These are phyloP conservation scores for Podospora anserina DNA, from an alignment of 495 filamentous ascomycete species.

Conservation along the genomic window DNA sequence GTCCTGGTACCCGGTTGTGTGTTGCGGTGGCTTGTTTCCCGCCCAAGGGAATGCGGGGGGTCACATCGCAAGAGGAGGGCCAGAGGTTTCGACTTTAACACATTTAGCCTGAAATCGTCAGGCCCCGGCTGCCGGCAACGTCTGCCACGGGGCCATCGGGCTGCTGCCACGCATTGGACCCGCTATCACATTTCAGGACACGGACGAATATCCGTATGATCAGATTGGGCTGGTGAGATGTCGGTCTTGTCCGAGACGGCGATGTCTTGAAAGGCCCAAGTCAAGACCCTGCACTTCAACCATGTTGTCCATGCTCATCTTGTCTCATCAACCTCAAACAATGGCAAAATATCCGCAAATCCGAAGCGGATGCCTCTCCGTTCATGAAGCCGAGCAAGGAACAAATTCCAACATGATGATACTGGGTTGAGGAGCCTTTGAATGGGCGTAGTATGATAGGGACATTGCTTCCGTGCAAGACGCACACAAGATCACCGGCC, in stretches of 20 bases:
- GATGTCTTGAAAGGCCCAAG: background rate
- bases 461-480: background rate
- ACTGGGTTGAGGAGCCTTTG: background rate
- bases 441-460: background rate
- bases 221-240: conserved; percentile 16
- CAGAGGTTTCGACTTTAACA: conserved; percentile 17
- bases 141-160: conserved; percentile 9
- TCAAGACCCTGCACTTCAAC: background rate
- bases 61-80: background rate
- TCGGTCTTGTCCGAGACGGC: background rate
- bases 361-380: background rate
- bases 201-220: conserved; percentile 23
- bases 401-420: background rate
- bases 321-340: background rate
- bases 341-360: background rate
- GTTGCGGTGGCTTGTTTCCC: background rate
- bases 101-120: conserved; percentile 24
- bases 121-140: conserved; percentile 10
- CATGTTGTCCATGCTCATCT: background rate
- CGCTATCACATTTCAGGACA: conserved; percentile 16
- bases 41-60: conserved; percentile 9
- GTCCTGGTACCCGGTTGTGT: conserved; percentile 16
- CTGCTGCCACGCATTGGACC: background rate
- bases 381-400: background rate
- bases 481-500: background rate